A percentile compares a stretch with the other conserved stretches of the same genome.
These are phyloP conservation scores for Citrus unshiu DNA, from an alignment of 345 rosid genomes.

Conservation along the genomic window DNA sequence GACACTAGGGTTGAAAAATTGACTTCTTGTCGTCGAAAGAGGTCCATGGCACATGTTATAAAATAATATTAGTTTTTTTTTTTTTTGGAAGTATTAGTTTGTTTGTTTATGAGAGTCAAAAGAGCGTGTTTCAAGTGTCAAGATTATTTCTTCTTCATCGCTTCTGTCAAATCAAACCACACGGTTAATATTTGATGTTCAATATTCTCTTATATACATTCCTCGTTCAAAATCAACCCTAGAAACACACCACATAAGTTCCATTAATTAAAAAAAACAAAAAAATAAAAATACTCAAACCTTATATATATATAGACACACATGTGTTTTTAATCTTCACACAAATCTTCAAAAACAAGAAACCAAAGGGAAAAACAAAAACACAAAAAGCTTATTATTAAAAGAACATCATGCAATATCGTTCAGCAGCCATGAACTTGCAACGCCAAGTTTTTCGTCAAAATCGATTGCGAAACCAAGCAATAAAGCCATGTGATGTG, in stretches of 20 bases:
- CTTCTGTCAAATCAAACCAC: constrained; percentile 14
- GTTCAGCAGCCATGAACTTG: constrained; percentile 11
- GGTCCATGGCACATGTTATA: background rate
- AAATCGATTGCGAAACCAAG: constrained; percentile 10
- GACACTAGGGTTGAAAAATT: background rate
- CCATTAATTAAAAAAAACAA: background rate
- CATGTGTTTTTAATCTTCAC: background rate
- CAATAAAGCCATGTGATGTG: constrained; percentile 38
- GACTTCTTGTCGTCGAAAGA: background rate
- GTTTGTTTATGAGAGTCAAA: background rate
- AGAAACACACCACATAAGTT: background rate
- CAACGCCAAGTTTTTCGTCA: constrained; percentile 14
- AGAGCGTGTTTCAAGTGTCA: constrained; percentile 1
- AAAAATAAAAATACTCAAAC: no score
- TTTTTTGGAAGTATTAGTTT: no score
- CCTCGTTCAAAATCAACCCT: constrained; percentile 10
- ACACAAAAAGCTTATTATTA: no score
- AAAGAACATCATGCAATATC: constrained; percentile 21
- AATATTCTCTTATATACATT: background rate
- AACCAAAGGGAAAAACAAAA: background rate
- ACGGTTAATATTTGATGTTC: background rate
- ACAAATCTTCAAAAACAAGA: background rate
- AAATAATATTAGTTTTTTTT: background rate
- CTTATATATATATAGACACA: background rate
- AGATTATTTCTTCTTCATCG: background rate